A percentile compares a stretch with the other conserved stretches of the same genome.
These are phyloP conservation scores for Candolleomyces eurysporus DNA, from an alignment of 768 basidiomycete species.

Conservation along the genomic window DNA sequence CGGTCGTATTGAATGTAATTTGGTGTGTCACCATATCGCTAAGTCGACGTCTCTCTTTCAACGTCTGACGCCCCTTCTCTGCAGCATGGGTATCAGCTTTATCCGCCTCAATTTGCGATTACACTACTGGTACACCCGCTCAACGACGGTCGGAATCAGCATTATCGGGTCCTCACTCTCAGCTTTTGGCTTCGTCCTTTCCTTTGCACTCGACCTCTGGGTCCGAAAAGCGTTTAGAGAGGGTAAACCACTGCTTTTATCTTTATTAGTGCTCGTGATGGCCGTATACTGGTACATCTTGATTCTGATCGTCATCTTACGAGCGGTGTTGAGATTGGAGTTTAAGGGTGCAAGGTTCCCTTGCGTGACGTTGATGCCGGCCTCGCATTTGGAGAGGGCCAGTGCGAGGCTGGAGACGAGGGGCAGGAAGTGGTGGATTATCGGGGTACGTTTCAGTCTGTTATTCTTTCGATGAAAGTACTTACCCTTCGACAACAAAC, in stretches of 20 bases:
- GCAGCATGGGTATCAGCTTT: conserved; percentile 13
- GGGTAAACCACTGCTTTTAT: background rate
- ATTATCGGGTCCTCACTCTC: conserved; percentile 20
- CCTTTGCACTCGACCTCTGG: background rate
- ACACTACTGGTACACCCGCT: conserved; percentile 33
- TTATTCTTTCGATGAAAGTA: too few relatives aligned
- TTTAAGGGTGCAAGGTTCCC: conserved; percentile 17
- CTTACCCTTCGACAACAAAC: too few relatives aligned
- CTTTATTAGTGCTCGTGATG: background rate
- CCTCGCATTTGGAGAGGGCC: conserved; percentile 26
- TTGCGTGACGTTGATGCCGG: conserved; percentile 13
- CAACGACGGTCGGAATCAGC: conserved; percentile 31
- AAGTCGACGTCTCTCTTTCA: background rate
- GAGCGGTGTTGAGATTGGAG: conserved; percentile 21
- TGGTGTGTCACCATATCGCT: background rate
- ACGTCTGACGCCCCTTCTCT: background rate
- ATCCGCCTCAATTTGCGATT: conserved; percentile 14
- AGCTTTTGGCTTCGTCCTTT: conserved; percentile 4
- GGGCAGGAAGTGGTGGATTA: background rate
- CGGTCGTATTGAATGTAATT: background rate
- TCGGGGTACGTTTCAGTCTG: too few relatives aligned
- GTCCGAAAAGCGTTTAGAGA: background rate
- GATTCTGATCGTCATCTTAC: conserved; percentile 23
- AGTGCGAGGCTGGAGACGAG: conserved; percentile 20
- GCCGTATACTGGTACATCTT: conserved; percentile 3